These are phyloP conservation scores for Medicago lupulina DNA, from an alignment of 306 rosid species.

Conservation along the genomic window DNA sequence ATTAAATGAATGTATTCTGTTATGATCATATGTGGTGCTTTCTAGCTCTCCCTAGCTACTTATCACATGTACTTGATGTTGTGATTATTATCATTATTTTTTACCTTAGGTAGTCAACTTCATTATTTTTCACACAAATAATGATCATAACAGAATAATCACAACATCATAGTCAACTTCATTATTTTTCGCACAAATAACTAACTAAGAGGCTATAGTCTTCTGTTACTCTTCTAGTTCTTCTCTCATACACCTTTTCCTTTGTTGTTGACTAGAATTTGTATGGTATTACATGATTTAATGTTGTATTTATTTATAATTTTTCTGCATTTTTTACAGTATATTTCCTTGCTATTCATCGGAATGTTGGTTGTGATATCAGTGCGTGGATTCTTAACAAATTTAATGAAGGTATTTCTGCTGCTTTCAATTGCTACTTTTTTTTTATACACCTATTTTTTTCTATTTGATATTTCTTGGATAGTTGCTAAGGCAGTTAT, in stretches of 20 bases:
- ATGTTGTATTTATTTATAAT: slow-evolving; percentile 18
- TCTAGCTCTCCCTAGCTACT: too few species aligned
- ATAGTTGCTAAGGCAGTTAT: background rate
- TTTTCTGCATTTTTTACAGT: slow-evolving; percentile 58
- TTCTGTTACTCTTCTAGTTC: background rate
- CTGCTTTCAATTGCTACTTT: slow-evolving; percentile 29
- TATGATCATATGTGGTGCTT: too few species aligned
- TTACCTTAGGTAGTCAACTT: too few species aligned
- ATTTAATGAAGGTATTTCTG: slow-evolving; percentile 90
- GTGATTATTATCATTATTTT: too few species aligned
- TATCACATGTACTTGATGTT: too few species aligned
- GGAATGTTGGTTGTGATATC: slow-evolving; percentile 95
- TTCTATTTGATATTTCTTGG: slow-evolving; percentile 27
- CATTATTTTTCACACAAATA: too few species aligned
- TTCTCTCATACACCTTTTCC: background rate
- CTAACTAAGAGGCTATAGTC: background rate
- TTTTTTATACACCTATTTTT: background rate
- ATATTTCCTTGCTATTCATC: slow-evolving; percentile 86
- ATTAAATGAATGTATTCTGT: too few species aligned
- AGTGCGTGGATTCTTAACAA: slow-evolving; percentile 93
- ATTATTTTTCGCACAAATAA: too few species aligned
- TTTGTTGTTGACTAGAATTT: slow-evolving; percentile 26
- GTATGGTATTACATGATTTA: slow-evolving; percentile 23
- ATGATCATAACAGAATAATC: too few species aligned
- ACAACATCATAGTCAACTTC: too few species aligned